Evolutionary conservation across 805 yeast genomes (phyloP), one percentile per base, ranked within the genome.

Genomic region (Barnettozyma sucrosica): DNA sequence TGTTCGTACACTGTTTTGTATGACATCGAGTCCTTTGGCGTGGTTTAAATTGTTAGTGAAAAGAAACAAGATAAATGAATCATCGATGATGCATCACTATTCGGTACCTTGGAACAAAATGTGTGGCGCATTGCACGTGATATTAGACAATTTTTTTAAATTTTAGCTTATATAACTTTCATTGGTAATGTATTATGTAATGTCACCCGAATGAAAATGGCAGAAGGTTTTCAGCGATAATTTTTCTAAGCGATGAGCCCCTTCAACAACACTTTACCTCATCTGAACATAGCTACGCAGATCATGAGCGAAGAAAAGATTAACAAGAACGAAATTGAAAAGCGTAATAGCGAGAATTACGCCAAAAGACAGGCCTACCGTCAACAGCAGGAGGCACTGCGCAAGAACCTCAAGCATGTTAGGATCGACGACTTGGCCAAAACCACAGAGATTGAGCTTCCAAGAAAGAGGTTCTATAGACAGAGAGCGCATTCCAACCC

Each of bases 401-500:
- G 83, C 46, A 67, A 70, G 51, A 72, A 68, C 46, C 58, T 74
- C 45, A 76, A 76, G 52, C 71, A 70, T 55, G 80, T 71, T 7
- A 66, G 67, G 42, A 71, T 75, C 43, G 73, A 67, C 49, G 74
- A 67, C 34, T 58, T 54, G 5, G 53, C 63, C 19, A 47, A 47
- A 5, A 19, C 44, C 21, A 55, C 56, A 18, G 56, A 55, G 25
- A 53, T 66, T 18, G 81, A 82, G 49, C 70, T 89, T 44, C 97
- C 97, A 44, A 77, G 81, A 61, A 85, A 93, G 65, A 77, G 93
- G 57, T 93, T 77, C 63, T 93, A 93, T 66, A 79, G 99, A 64
- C 99, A 93, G 68, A 73, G 99, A 67, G 99, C 99, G 1, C 99
- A 93, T 63, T 89, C 97, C 2, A 93, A 93, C 62, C 98, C 98